Conservation (phyloP, 2,329 filamentous ascomycete genomes). For the Hymenoscyphus scutula region DNA sequence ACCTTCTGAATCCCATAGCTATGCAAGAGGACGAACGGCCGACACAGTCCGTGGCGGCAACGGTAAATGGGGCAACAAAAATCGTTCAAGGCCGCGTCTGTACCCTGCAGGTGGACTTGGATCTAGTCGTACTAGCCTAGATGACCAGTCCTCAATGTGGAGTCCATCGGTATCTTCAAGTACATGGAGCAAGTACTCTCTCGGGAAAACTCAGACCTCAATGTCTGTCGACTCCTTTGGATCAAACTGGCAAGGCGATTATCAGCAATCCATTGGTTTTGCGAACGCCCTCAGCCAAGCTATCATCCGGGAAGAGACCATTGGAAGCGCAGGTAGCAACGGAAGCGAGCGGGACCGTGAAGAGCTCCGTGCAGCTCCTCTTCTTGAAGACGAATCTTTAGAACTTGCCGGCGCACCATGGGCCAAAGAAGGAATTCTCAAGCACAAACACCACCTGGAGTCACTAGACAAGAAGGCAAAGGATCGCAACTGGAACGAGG, state of each 20-base stretch:
- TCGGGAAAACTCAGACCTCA: conserved; percentile 85
- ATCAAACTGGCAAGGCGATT: conserved; percentile 74
- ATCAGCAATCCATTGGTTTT: conserved; percentile 95
- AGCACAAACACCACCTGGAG: conserved; percentile 95
- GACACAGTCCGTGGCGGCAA: conserved; percentile 40
- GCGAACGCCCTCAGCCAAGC: conserved; percentile 95
- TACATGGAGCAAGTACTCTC: conserved; percentile 91
- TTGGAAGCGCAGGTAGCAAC: conserved; percentile 45
- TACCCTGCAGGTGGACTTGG: conserved; percentile 78
- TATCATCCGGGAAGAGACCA: conserved; percentile 85
- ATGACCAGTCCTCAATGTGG: conserved; percentile 87
- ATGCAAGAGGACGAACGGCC: conserved; percentile 67
- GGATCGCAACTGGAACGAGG: conserved; percentile 91
- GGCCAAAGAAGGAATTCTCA: conserved; percentile 94
- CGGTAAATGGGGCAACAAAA: conserved; percentile 78
- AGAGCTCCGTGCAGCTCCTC: conserved; percentile 49
- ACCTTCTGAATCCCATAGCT: conserved; percentile 72
- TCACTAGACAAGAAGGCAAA: conserved; percentile 87
- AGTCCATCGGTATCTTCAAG: conserved; percentile 79
- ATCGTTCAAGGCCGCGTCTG: conserved; percentile 73
- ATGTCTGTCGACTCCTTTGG: conserved; percentile 91
- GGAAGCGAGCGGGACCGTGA: conserved; percentile 38
- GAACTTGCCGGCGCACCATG: conserved; percentile 93
- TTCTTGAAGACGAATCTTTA: conserved; percentile 89
- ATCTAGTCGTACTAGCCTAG: conserved; percentile 90